Conservation (phyloP, 2,329 filamentous ascomycete genomes). For the Talaromyces sp. region DNA sequence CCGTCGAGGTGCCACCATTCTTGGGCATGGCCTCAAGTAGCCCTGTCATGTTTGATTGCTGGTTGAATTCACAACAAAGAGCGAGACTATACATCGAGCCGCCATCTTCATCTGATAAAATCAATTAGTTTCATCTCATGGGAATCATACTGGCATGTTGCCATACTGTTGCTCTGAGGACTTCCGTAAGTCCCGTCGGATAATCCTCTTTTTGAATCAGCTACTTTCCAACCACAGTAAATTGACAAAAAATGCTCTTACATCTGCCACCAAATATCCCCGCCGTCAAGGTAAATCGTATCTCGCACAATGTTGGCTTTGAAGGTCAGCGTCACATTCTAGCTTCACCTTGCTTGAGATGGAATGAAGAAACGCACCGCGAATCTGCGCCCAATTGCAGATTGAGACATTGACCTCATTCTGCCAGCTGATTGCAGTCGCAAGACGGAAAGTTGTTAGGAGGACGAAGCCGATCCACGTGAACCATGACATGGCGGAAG, state of each 20-base stretch:
- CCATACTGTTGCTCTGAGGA: constrained; percentile 36
- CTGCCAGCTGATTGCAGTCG: constrained; percentile 8
- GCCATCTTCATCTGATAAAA: constrained; percentile 42
- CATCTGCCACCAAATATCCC: constrained; percentile 49
- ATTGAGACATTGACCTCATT: constrained; percentile 54
- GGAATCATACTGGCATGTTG: background rate
- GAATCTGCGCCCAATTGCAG: constrained; percentile 49
- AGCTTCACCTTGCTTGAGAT: background rate
- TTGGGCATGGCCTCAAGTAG: constrained; percentile 48
- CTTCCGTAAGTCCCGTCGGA: constrained; percentile 36
- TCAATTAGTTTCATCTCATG: background rate
- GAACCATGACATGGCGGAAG: background rate
- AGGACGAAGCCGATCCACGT: background rate
- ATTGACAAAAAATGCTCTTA: constrained; percentile 9
- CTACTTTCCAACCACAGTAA: background rate
- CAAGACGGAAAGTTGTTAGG: background rate
- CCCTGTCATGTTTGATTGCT: constrained; percentile 46
- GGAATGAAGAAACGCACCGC: constrained; percentile 25
- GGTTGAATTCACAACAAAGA: constrained; percentile 52
- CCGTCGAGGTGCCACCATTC: constrained; percentile 41
- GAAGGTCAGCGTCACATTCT: background rate
- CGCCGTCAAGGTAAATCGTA: constrained; percentile 61
- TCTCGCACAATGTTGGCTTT: constrained; percentile 56
- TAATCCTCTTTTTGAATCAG: constrained; percentile 28
- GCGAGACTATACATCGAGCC: constrained; percentile 55